phyloP scores from a whole-genome alignment of 768 basidiomycete species.

The Boletellus ananiceps region DNA sequence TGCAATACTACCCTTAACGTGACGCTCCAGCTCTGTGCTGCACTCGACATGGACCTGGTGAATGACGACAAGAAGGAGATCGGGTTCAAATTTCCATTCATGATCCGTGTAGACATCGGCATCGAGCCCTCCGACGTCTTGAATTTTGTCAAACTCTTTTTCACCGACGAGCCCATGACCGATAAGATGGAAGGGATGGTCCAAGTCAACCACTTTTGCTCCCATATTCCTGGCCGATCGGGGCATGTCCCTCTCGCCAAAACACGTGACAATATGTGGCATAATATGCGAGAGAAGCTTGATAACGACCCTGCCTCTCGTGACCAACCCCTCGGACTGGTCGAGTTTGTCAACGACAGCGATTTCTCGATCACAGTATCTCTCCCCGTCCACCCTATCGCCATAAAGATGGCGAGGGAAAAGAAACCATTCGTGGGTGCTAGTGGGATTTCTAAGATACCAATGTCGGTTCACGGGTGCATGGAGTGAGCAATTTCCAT shows the following conservation, averaged over 20 bases:
- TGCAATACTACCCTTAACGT: background rate
- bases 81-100: too few species aligned
- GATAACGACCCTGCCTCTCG: background rate
- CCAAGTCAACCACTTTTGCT: background rate
- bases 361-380: background rate
- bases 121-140: background rate
- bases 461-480: background rate
- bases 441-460: background rate
- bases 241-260: background rate
- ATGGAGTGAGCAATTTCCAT: background rate
- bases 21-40: background rate
- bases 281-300: background rate
- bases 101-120: too few species aligned
- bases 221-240: background rate
- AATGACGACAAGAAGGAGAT: background rate
- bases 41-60: background rate
- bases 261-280: background rate
- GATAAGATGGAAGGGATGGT: background rate
- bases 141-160: background rate
- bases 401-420: background rate
- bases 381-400: background rate
- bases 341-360: background rate
- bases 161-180: background rate
- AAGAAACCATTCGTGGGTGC: background rate
- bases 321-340: background rate